Base-by-base conservation (phyloP, 768 basidiomycete species). In the Boletus vinaceobasis region DNA sequence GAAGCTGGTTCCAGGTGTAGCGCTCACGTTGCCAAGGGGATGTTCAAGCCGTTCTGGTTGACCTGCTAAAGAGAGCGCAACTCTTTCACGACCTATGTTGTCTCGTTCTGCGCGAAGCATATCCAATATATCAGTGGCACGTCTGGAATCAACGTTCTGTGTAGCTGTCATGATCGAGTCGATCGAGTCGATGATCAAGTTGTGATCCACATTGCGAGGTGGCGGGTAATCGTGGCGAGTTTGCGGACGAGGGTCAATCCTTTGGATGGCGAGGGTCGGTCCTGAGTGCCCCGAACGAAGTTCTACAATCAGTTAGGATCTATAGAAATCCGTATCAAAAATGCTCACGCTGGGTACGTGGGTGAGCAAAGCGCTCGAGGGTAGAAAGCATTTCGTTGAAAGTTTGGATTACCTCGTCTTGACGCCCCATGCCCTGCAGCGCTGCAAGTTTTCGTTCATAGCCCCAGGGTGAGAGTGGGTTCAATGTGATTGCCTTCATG, bases 381-480 rank as follows among this genome's bases (percentile, higher is more conserved):
- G n/a, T 29, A 14, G 55, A 48, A 26, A 26, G 17, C 51, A 48
- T 46, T 11, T 15, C 27, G 15, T 29, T n/a, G 23, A 23, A 23
- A 23, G 23, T 23, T 23, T 23, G 23, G 23, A 23, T 23, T 0
- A 37, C 43, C 27, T 59, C 51, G 14, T 53, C 48, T 26, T 48
- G 35, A 15, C 43, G 55, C n/a, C 11, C 60, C 71, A 2, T 71
- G 23, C 56, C 50, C 13, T 39, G 49, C 3, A 57, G 37, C 11
- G 47, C 36, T 0, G 43, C 36, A 5, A 40, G 45, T n/a, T 48
- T 59, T 37, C 21, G 44, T 50, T 52, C 58, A 13, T 45, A 45
- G 19, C 56, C 47, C 43, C 27, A 27, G 2, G 38, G 33, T 11
- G 56, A 42, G 33, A n/a, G 19, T 4, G 56, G 47, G 38, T 27